Percentiles rank a stretch among this genome's conserved stretches.
Evolutionary conservation across 2,329 filamentous ascomycete genomes (phyloP).

Genomic region (Bipolaris victoriae): DNA sequence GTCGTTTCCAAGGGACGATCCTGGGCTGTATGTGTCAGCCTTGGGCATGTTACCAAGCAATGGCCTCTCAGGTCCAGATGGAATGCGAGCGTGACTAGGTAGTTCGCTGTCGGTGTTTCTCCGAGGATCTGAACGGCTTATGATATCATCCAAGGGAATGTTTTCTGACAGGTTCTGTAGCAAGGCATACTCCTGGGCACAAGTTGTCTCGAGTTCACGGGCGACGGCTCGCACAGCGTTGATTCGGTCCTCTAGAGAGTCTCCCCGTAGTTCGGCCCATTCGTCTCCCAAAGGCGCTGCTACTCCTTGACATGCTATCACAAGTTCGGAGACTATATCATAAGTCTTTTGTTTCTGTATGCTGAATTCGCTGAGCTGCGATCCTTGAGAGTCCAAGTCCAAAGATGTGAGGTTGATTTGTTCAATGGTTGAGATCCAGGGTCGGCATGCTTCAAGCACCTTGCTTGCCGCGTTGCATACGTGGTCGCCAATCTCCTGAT

Average conservation of each 20-base stretch:
- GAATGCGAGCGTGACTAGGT: slow-evolving; percentile 34
- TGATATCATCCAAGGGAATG: slow-evolving; percentile 58
- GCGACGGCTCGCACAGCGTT: slow-evolving; percentile 79
- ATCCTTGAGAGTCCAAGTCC: slow-evolving; percentile 78
- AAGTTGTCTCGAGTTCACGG: slow-evolving; percentile 82
- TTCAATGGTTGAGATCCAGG: slow-evolving; percentile 88
- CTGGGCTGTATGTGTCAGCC: slow-evolving; percentile 71
- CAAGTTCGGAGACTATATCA: slow-evolving; percentile 87
- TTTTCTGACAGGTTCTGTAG: slow-evolving; percentile 86
- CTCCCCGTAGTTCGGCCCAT: slow-evolving; percentile 90
- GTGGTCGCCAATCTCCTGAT: slow-evolving; percentile 80
- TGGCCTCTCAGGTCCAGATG: slow-evolving; percentile 48
- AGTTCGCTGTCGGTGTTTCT: slow-evolving; percentile 53
- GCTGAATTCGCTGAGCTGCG: slow-evolving; percentile 84
- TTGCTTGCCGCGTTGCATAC: slow-evolving; percentile 79
- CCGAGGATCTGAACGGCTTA: slow-evolving; percentile 42
- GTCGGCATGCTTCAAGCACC: slow-evolving; percentile 86
- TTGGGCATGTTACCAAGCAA: slow-evolving; percentile 61
- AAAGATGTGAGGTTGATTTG: slow-evolving; percentile 86
- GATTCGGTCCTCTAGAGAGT: slow-evolving; percentile 85
- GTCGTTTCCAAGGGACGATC: slow-evolving; percentile 42
- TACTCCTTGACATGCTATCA: slow-evolving; percentile 88
- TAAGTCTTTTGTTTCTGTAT: slow-evolving; percentile 92
- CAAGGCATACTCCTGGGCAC: slow-evolving; percentile 85
- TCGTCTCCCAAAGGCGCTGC: slow-evolving; percentile 90